A percentile compares a stretch with the other conserved stretches of the same genome.
These are phyloP conservation scores for Funneliformis geosporum DNA, from an alignment of 192 early-diverging fungal species.

Conservation along the genomic window DNA sequence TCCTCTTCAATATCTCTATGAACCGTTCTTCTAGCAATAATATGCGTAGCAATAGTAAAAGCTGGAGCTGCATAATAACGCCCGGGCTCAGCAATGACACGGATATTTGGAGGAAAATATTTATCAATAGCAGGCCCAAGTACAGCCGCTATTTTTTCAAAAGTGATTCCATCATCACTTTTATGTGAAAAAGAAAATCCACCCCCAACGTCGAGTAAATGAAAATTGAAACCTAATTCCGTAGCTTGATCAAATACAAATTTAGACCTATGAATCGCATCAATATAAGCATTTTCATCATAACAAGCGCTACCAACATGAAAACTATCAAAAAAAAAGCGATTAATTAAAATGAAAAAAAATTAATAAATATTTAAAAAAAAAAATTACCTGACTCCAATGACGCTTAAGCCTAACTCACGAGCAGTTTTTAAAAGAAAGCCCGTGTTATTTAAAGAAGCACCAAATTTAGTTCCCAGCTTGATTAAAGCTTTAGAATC, in stretches of 20 bases:
- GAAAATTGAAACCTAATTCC: constrained; percentile 72
- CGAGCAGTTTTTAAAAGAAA: constrained; percentile 73
- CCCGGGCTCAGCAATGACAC: constrained; percentile 97
- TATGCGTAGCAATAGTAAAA: constrained; percentile 91
- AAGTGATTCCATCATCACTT: constrained; percentile 70
- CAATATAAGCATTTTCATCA: constrained; percentile 83
- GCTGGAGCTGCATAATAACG: constrained; percentile 94
- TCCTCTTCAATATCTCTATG: constrained; percentile 39
- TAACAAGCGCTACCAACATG: constrained; percentile 97
- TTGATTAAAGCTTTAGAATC: constrained; percentile 91
- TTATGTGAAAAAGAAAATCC: constrained; percentile 89
- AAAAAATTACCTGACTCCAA: constrained; percentile 65
- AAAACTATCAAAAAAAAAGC: constrained; percentile 60
- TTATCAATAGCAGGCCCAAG: constrained; percentile 78
- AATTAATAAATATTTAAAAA: neutral
- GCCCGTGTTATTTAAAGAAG: constrained; percentile 67
- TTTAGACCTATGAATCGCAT: constrained; percentile 85
- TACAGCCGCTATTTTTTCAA: constrained; percentile 78
- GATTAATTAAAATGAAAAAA: neutral
- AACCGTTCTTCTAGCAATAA: constrained; percentile 86
- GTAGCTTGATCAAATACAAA: constrained; percentile 88
- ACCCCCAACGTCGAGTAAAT: constrained; percentile 86
- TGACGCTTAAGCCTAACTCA: constrained; percentile 80
- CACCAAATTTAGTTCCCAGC: constrained; percentile 97
- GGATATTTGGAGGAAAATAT: constrained; percentile 79